Evolutionary conservation across 2,329 filamentous ascomycete species (phyloP).

Genomic region (Emericellopsis atlantica): DNA sequence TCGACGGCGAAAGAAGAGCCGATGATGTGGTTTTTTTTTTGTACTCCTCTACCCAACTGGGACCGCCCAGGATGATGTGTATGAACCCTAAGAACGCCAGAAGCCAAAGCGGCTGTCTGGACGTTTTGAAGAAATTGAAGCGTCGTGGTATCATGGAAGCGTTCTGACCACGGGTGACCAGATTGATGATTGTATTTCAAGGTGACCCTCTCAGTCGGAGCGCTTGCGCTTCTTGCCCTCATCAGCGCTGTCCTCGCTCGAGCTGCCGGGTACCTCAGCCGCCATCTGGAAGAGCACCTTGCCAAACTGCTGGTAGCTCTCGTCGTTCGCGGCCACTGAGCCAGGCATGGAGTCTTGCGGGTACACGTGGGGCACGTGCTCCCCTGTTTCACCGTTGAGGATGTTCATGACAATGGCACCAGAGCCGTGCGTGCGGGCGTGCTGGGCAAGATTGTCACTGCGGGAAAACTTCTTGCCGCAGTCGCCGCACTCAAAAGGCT

Average conservation of each 20-base stretch:
- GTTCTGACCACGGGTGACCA: no score
- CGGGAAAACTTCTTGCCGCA: conserved; percentile 99
- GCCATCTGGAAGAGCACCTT: conserved; percentile 74
- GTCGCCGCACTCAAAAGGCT: conserved; percentile 95
- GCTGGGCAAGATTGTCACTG: conserved; percentile 93
- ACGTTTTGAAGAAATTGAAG: conserved; percentile 3
- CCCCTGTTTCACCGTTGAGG: conserved; percentile 61
- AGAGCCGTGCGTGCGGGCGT: conserved; percentile 83
- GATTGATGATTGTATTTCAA: neutral
- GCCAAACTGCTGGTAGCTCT: conserved; percentile 58
- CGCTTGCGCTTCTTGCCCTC: conserved; percentile 63
- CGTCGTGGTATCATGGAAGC: conserved; percentile 13
- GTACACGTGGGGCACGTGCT: neutral
- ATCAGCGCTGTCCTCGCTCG: conserved; percentile 43
- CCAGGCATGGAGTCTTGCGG: conserved; percentile 10
- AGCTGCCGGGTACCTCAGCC: conserved; percentile 56
- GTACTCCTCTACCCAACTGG: conserved; percentile 2
- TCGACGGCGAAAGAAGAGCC: no score
- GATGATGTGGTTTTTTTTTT: conserved; percentile 1
- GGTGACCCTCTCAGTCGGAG: conserved; percentile 35
- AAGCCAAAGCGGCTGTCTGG: neutral
- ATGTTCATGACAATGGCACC: conserved; percentile 79
- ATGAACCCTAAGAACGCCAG: conserved; percentile 1
- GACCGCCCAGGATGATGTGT: neutral
- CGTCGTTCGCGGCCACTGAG: conserved; percentile 31